phyloP scores from a whole-genome alignment of 306 rosid species.

The Casuarina equisetifolia region DNA sequence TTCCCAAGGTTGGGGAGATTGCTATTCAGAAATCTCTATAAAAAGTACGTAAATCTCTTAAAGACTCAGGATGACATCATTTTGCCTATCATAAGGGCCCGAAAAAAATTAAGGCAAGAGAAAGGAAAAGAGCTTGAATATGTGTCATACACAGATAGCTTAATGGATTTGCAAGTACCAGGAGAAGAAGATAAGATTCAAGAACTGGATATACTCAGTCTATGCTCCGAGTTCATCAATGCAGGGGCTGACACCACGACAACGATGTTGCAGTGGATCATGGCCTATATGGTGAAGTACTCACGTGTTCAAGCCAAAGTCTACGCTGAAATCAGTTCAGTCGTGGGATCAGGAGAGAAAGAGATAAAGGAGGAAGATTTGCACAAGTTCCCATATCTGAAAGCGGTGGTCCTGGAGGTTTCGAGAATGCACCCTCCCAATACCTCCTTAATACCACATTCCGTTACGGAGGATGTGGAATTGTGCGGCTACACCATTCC shows the following conservation, averaged over 20 bases:
- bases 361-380: background rate
- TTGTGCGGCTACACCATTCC: background rate
- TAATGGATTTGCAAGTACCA: background rate
- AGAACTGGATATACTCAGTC: background rate
- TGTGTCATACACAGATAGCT: background rate
- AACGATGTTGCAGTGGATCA: conserved; percentile 1
- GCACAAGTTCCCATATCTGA: background rate
- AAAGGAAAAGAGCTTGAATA: background rate
- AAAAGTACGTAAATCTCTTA: background rate
- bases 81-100: background rate
- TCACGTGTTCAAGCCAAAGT: background rate
- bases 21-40: background rate
- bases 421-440: background rate
- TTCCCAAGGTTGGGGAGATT: background rate
- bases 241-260: background rate
- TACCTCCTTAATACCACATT: background rate
- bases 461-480: background rate
- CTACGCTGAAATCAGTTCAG: background rate
- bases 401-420: background rate
- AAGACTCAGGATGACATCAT: background rate
- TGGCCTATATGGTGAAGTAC: conserved; percentile 3
- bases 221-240: conserved; percentile 3
- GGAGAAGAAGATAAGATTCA: background rate
- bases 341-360: background rate
- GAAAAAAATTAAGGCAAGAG: background rate